Base-by-base conservation (phyloP, 2,329 filamentous ascomycete genomes). In the Teratosphaeriaceae sp. region DNA sequence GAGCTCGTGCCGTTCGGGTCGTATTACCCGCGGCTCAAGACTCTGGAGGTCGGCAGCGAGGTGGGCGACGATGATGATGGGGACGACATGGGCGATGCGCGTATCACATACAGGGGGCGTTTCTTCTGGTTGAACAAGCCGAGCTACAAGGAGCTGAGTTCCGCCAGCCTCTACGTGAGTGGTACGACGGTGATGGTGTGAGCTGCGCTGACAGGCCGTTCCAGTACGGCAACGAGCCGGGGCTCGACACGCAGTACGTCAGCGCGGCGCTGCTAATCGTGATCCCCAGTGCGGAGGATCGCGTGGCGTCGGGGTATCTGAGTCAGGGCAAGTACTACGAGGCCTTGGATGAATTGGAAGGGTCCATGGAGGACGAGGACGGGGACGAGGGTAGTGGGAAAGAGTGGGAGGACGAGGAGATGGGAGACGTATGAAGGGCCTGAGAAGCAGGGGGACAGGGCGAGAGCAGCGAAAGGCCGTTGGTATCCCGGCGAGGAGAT, bases 121-220 rank as follows among this genome's bases (percentile, higher is more conserved):
- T 21, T 42, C n/a, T 15, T 23, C 31, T 43, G 40, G 40, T 15
- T 43, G 22, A 31, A 31, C 16, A 27, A 19, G 6, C 19, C 19
- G 7, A 23, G 34, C 20, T 22, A 38, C 16, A 18, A 37, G 23
- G 40, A 43, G 31, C n/a, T 43, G 9, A 43, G 33, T 18, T 19
- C 7, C 22, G 33, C 33, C 7, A 27, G 22, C 11, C 13, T 43
- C 3, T 20, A 19, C 12, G 40, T 43, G 16, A 42, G 39, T 42
- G 26, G 15, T 31, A 15, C 21, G n/a, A n/a, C n/a, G n/a, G n/a
- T n/a, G 13, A 27, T 27, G 24, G 8, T 13, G 8, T 27, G 24
- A 27, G 13, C 24, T 27, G 24, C 24, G 24, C 30, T 34, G 30
- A 34, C 30, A 34, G 30, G 9, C 7, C 15, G 30, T 16, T 11